Evolutionary conservation across 2,329 filamentous ascomycete genomes (phyloP).

Genomic region (Acephala macrosclerotiorum): DNA sequence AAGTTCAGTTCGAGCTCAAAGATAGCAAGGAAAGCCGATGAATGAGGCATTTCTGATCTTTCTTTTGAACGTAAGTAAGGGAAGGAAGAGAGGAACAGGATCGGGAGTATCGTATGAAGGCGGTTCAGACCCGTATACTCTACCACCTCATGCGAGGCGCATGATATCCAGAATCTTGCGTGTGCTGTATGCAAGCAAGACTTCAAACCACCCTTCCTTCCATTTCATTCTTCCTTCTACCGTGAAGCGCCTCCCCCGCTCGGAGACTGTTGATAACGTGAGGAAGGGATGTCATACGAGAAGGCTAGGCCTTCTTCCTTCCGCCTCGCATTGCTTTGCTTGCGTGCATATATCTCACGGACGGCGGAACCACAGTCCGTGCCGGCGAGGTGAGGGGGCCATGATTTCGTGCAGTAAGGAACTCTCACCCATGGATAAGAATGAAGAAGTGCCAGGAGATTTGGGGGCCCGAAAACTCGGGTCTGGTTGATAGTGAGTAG

Average conservation of each 20-base stretch:
- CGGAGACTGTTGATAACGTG: background rate
- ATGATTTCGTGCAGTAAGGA: slow-evolving; percentile 6
- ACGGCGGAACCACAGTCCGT: background rate
- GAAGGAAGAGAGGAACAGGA: background rate
- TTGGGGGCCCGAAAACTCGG: slow-evolving; percentile 5
- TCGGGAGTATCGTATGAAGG: background rate
- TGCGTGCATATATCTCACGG: background rate
- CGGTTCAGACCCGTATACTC: background rate
- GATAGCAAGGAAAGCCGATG: too few species aligned
- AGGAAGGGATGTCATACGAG: slow-evolving; percentile 2
- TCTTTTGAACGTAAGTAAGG: background rate
- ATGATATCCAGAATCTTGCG: background rate
- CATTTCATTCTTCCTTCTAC: slow-evolving; percentile 1
- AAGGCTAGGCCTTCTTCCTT: background rate
- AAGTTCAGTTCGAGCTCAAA: too few species aligned
- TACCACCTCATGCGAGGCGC: slow-evolving; percentile 5
- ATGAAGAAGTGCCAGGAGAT: background rate
- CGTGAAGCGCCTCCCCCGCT: background rate
- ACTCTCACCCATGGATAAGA: background rate
- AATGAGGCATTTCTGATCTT: too few species aligned
- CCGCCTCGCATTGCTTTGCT: background rate
- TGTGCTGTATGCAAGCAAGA: background rate
- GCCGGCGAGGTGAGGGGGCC: background rate
- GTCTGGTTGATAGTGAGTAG: background rate
- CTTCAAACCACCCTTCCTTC: background rate